These are phyloP conservation scores for Penicillium sp. DNA, from an alignment of 2,329 filamentous ascomycete species.

Conservation along the genomic window DNA sequence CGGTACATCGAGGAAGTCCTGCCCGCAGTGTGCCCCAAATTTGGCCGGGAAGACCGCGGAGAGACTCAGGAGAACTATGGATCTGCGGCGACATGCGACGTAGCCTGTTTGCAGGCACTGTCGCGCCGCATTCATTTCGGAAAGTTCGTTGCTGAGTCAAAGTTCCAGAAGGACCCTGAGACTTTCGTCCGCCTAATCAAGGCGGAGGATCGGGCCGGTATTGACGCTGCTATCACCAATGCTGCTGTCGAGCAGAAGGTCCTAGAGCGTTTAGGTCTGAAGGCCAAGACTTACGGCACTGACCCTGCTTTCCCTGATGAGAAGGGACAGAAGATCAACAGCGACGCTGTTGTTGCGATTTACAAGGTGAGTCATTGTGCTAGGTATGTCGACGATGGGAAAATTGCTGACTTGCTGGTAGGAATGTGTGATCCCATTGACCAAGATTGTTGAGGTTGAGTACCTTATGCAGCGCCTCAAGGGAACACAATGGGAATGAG, in stretches of 20 bases:
- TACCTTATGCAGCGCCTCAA: conserved; percentile 92
- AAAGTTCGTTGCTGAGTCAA: conserved; percentile 96
- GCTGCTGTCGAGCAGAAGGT: conserved; percentile 87
- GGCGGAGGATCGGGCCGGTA: conserved; percentile 63
- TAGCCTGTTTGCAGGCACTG: conserved; percentile 83
- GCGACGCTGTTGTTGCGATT: conserved; percentile 86
- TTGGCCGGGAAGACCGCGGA: conserved; percentile 73
- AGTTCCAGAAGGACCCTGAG: conserved; percentile 82
- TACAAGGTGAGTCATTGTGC: conserved; percentile 59
- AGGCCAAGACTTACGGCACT: conserved; percentile 90
- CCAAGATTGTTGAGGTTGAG: conserved; percentile 97
- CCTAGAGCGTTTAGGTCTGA: conserved; percentile 79
- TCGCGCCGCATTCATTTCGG: conserved; percentile 94
- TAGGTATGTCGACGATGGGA: not conserved
- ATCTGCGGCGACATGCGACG: conserved; percentile 86
- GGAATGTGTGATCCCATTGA: conserved; percentile 88
- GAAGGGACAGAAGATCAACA: conserved; percentile 73
- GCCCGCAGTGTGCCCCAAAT: conserved; percentile 77
- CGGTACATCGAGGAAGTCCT: conserved; percentile 84
- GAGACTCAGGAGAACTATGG: conserved; percentile 95
- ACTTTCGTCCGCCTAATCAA: conserved; percentile 81
- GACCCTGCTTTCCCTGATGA: conserved; percentile 69
- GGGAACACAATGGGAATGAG: conserved; percentile 52
- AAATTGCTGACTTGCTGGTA: conserved; percentile 14
- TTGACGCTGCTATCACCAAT: conserved; percentile 78